Evolutionary conservation across 225 moss, liverwort and hornwort species (phyloP), one percentile per base, ranked within the genome.

Genomic region (Rhytidiadelphus loreus): DNA sequence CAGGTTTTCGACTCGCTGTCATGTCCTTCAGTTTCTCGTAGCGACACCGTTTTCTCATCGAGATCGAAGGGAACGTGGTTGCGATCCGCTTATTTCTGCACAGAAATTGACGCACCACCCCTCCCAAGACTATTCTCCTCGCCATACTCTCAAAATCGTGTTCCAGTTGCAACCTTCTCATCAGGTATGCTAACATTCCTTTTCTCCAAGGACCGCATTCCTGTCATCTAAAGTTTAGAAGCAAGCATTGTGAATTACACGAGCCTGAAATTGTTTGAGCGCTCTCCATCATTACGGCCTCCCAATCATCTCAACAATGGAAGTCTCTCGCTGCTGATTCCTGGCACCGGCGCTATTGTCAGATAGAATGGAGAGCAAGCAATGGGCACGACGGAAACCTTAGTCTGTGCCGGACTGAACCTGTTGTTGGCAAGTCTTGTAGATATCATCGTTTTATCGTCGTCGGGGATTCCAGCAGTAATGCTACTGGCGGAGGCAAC

Each of bases 101-200:
- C 74, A 91, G n/a, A 37, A 90, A 64, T 33, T 81, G 90, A 58
- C 92, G 84, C 81, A 93, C 48, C 22, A 86, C 37, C 32, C 88
- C 81, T 80, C 75, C 88, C 16, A 93, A 80, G 66, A 46, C 48
- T 32, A 73, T 62, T 63, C 90, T 85, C 63, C 86, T 93, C 86
- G 90, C 90, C 92, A 92, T 92, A 37, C 60, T 52, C 62, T 33
- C 41, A 24, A 62, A 59, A 57, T 52, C 39, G 58, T 57, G 80
- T 80, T 88, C 48, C 64, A 88, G 65, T 68, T 73, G 65, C 79
- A 55, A 63, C 32, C 86, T 63, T 79, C 64, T 80, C 84, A 66
- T 69, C 77, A 59, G 75, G 77, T 90, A 83, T 19, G 89, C 77
- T 44, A 56, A 46, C 83, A 61, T 53, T 44, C 13, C 43, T 76